phyloP scores from a whole-genome alignment of 352 stramenopile species.

The Blastocystis sp. region DNA sequence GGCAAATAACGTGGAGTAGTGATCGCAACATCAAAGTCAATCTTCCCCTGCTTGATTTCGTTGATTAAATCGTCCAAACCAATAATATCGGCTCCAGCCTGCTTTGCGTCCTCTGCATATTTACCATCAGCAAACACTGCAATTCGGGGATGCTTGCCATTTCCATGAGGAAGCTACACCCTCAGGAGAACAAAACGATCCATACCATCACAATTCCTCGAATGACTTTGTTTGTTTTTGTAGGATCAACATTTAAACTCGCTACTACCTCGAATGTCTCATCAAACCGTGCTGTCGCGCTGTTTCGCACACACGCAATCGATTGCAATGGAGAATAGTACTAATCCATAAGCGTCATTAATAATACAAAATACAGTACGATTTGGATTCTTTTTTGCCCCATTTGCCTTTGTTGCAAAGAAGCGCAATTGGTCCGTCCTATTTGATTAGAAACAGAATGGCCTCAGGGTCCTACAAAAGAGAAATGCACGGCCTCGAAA shows the following conservation, averaged over 20 bases:
- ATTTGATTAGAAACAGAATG: neutral
- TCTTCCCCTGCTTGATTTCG: constrained; percentile 55
- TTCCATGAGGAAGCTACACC: constrained; percentile 47
- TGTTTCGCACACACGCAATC: constrained; percentile 27
- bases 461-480: neutral
- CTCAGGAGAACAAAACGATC: neutral
- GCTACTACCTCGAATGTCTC: constrained; percentile 57
- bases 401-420: neutral
- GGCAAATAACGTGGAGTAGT: constrained; percentile 23
- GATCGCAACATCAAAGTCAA: constrained; percentile 56
- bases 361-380: neutral
- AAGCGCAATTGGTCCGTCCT: neutral
- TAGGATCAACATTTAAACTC: constrained; percentile 62
- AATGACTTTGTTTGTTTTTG: constrained; percentile 60
- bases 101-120: constrained; percentile 55
- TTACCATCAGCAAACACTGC: constrained; percentile 60
- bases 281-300: constrained; percentile 13
- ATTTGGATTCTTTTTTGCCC: neutral
- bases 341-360: neutral
- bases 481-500: neutral
- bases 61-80: constrained; percentile 62
- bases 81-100: constrained; percentile 47
- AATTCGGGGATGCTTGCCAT: constrained; percentile 28
- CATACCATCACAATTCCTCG: constrained; percentile 37
- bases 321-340: constrained; percentile 48